Percentiles rank a stretch among this genome's conserved stretches.
phyloP scores from a whole-genome alignment of 2,329 filamentous ascomycete species.

The Neofusicoccum parvum region DNA sequence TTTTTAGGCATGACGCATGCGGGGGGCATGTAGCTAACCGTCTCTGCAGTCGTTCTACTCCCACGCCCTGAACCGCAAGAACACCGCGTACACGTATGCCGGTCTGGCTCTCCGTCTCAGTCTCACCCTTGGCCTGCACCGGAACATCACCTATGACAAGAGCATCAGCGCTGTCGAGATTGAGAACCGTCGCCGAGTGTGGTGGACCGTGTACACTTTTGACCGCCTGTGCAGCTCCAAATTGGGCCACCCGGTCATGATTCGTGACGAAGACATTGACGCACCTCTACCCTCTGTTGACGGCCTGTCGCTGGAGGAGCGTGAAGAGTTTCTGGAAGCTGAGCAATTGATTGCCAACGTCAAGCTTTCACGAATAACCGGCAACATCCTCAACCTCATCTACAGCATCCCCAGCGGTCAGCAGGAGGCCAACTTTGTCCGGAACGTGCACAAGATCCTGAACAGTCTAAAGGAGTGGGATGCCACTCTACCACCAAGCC shows the following conservation, averaged over 20 bases:
- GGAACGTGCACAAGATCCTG: constrained; percentile 44
- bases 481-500: constrained; percentile 38
- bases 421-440: constrained; percentile 29
- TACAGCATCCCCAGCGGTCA: constrained; percentile 27
- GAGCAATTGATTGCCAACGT: constrained; percentile 43
- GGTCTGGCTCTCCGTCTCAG: constrained; percentile 24
- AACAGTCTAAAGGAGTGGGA: constrained; percentile 44
- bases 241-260: constrained; percentile 51
- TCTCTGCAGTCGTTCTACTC: constrained; percentile 26
- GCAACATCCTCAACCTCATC: constrained; percentile 36
- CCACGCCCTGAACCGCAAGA: constrained; percentile 26
- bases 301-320: constrained; percentile 33
- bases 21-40: neutral
- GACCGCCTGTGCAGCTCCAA: constrained; percentile 54
- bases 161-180: constrained; percentile 20
- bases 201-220: constrained; percentile 42
- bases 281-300: constrained; percentile 41
- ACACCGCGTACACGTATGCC: constrained; percentile 26
- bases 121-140: constrained; percentile 23
- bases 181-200: constrained; percentile 27
- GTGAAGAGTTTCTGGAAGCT: constrained; percentile 41
- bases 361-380: constrained; percentile 40
- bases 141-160: constrained; percentile 23
- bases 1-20: neutral
- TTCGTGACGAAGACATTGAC: constrained; percentile 52